Percentiles rank a stretch among this genome's conserved stretches.
Conservation (phyloP, 148 eudicot genomes). For the Chenopodium quinoa region DNA sequence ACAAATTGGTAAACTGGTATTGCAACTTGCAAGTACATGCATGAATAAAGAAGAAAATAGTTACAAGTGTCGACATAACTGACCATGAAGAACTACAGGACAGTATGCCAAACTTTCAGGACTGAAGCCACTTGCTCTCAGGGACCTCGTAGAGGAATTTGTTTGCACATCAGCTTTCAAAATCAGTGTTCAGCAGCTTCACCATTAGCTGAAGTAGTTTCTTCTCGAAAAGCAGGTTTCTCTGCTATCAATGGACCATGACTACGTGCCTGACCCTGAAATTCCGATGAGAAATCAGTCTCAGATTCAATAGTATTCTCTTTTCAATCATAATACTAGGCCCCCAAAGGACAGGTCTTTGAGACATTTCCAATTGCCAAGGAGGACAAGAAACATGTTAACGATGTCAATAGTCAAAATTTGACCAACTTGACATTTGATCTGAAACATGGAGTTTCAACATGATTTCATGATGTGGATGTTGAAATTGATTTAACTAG, state of each 20-base stretch:
- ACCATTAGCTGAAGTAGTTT: slow-evolving; percentile 38
- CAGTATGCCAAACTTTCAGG: slow-evolving; percentile 21
- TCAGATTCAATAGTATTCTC: not conserved
- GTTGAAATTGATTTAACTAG: too few species aligned
- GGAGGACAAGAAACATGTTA: too few species aligned
- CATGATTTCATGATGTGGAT: too few species aligned
- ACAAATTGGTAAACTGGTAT: slow-evolving; percentile 18
- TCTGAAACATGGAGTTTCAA: too few species aligned
- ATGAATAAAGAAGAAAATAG: not conserved
- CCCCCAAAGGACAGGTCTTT: not conserved
- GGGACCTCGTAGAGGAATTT: not conserved
- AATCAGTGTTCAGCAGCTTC: slow-evolving; percentile 28
- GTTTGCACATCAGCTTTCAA: slow-evolving; percentile 12
- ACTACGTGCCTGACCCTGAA: slow-evolving; percentile 41
- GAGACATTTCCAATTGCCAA: not conserved
- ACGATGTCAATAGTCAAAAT: too few species aligned
- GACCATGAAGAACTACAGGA: slow-evolving; percentile 23
- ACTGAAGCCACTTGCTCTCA: slow-evolving; percentile 12
- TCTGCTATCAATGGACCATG: slow-evolving; percentile 32
- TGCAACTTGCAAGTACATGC: slow-evolving; percentile 6
- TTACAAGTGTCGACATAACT: slow-evolving; percentile 27
- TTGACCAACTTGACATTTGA: not conserved
- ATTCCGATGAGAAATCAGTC: slow-evolving; percentile 3
- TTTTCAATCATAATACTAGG: not conserved
- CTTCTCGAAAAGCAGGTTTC: slow-evolving; percentile 35